Percentiles rank a stretch among this genome's conserved stretches.
These are phyloP conservation scores for Babesia bovis DNA, from an alignment of 169 alveolate genomes.

Conservation along the genomic window DNA sequence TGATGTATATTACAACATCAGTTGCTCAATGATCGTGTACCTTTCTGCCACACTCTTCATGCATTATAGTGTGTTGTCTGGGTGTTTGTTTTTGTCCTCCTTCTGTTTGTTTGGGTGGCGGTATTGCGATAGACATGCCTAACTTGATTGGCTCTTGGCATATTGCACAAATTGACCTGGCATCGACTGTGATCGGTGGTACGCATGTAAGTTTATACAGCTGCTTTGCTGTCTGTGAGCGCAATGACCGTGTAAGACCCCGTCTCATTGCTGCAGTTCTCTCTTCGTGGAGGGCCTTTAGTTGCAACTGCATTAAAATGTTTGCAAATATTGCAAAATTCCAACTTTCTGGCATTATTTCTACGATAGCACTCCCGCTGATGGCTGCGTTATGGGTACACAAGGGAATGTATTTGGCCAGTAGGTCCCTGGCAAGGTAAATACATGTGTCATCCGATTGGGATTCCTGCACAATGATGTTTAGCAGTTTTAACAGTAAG, in stretches of 20 bases:
- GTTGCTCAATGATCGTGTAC: constrained; percentile 27
- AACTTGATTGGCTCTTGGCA: constrained; percentile 62
- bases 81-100: constrained; percentile 1
- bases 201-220: constrained; percentile 54
- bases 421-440: constrained; percentile 27
- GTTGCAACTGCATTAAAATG: constrained; percentile 61
- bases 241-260: constrained; percentile 54
- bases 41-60: constrained; percentile 55
- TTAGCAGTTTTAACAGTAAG: constrained; percentile 37
- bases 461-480: constrained; percentile 37
- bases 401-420: constrained; percentile 49
- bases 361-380: constrained; percentile 38
- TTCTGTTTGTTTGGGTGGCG: constrained; percentile 44
- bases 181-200: constrained; percentile 60
- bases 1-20: neutral
- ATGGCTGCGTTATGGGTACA: constrained; percentile 50
- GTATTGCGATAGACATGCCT: constrained; percentile 62
- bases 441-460: constrained; percentile 12
- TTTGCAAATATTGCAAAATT: constrained; percentile 44
- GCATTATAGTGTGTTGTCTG: constrained; percentile 29
- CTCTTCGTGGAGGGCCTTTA: constrained; percentile 52
- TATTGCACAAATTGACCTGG: constrained; percentile 42
- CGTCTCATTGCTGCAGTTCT: constrained; percentile 54
- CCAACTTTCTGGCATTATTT: constrained; percentile 61
- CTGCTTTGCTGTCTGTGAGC: constrained; percentile 26